Evolutionary conservation across 2,329 filamentous ascomycete species (phyloP).

Genomic region (Alternaria sp.): DNA sequence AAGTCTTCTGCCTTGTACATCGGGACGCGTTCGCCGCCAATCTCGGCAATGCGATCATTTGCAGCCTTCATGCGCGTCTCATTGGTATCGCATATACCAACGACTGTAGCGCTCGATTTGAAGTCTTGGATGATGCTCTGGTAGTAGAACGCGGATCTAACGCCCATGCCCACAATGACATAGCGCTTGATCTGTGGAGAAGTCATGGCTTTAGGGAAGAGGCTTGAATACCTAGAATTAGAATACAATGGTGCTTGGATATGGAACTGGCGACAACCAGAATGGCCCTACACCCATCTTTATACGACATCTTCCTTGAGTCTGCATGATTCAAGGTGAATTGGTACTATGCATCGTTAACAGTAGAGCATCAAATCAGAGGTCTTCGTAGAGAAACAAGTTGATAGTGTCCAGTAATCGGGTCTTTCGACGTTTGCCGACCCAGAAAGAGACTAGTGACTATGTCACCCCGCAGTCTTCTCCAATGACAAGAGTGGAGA

Average conservation of each 20-base stretch:
- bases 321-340: neutral
- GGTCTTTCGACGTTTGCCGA: neutral
- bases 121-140: conserved; percentile 63
- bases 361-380: neutral
- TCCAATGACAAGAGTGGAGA: neutral
- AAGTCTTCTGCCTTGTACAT: conserved; percentile 63
- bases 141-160: conserved; percentile 68
- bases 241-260: neutral
- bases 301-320: neutral
- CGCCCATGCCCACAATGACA: conserved; percentile 64
- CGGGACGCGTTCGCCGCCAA: conserved; percentile 59
- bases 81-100: conserved; percentile 67
- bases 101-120: conserved; percentile 57
- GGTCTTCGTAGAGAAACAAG: neutral
- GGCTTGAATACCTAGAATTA: neutral
- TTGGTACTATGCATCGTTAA: neutral
- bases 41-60: conserved; percentile 56
- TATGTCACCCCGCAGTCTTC: neutral
- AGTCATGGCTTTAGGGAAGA: neutral
- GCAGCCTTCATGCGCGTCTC: conserved; percentile 65
- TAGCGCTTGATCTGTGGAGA: conserved; percentile 45
- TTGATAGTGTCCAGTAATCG: neutral
- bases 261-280: neutral
- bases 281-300: neutral
- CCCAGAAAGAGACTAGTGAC: conserved; percentile 1